These are phyloP conservation scores for Nadsonia starkeyi-henricii DNA, from an alignment of 1,139 yeast species.

Conservation along the genomic window DNA sequence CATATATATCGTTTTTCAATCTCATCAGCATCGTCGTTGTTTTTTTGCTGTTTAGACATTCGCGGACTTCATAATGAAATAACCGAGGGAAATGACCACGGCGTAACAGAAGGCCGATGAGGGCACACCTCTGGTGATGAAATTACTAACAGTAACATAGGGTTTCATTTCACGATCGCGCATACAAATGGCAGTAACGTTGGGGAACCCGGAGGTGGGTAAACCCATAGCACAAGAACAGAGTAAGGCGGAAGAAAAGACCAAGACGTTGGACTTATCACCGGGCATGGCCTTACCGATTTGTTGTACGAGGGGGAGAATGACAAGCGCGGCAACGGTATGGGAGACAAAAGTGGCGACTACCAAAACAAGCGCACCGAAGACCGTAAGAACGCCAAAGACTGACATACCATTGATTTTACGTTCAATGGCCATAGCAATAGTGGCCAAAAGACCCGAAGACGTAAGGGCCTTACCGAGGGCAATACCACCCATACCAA, in stretches of 20 bases:
- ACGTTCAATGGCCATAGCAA: conserved; percentile 55
- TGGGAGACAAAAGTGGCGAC: conserved; percentile 93
- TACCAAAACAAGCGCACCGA: conserved; percentile 63
- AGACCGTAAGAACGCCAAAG: conserved; percentile 55
- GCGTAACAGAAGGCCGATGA: conserved; percentile 60
- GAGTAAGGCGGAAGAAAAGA: conserved; percentile 71
- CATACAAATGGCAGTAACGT: conserved; percentile 88
- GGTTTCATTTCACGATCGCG: conserved; percentile 81
- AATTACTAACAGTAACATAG: conserved; percentile 67
- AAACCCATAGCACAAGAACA: conserved; percentile 93
- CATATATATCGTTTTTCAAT: not conserved
- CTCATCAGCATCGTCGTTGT: too few relatives aligned
- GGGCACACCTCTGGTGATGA: conserved; percentile 80
- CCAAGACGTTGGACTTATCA: conserved; percentile 59
- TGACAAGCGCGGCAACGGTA: conserved; percentile 87
- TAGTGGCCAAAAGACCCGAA: conserved; percentile 68
- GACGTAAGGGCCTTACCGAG: conserved; percentile 84
- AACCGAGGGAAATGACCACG: conserved; percentile 67
- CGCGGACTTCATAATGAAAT: conserved; percentile 47
- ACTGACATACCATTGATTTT: conserved; percentile 43
- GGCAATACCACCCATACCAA: conserved; percentile 96
- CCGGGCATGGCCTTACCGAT: conserved; percentile 60
- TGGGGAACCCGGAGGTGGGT: conserved; percentile 95
- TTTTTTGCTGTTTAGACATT: conserved; percentile 20
- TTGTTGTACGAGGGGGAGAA: conserved; percentile 76